Percentiles rank a stretch among this genome's conserved stretches.
Evolutionary conservation across 2,329 filamentous ascomycete genomes (phyloP).

Genomic region (Dryadomyces quercus-mongolicae): DNA sequence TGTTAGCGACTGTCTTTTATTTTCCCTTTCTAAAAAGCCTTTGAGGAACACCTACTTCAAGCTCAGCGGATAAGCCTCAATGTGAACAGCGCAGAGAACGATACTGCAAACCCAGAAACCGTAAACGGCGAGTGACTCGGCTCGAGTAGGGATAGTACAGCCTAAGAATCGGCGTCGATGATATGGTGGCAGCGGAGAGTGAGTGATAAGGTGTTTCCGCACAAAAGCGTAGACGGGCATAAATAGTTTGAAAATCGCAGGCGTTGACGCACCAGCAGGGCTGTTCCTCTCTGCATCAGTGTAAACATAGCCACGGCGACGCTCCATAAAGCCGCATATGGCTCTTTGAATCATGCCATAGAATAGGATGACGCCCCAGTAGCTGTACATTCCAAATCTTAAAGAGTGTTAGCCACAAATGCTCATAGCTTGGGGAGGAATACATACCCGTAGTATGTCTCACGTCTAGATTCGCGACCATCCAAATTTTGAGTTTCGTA

Average conservation of each 20-base stretch:
- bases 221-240: background rate
- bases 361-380: slow-evolving; percentile 4
- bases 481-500: background rate
- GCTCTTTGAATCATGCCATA: slow-evolving; percentile 2
- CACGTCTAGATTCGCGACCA: background rate
- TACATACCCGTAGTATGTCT: background rate
- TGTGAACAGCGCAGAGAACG: background rate
- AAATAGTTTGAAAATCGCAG: background rate
- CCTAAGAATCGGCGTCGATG: slow-evolving; percentile 2
- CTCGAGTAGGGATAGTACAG: slow-evolving; percentile 5
- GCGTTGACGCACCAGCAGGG: background rate
- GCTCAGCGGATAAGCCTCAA: background rate
- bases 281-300: background rate
- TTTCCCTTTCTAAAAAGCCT: no score
- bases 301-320: background rate
- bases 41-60: background rate
- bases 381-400: slow-evolving; percentile 1
- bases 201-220: slow-evolving; percentile 1
- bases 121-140: background rate
- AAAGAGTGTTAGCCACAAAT: background rate
- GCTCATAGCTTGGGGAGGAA: background rate
- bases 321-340: background rate
- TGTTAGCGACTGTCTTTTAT: background rate
- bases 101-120: background rate
- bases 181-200: slow-evolving; percentile 1